Evolutionary conservation across 2,329 filamentous ascomycete species (phyloP).

Genomic region (Stachybotrys chlorohalonatus): DNA sequence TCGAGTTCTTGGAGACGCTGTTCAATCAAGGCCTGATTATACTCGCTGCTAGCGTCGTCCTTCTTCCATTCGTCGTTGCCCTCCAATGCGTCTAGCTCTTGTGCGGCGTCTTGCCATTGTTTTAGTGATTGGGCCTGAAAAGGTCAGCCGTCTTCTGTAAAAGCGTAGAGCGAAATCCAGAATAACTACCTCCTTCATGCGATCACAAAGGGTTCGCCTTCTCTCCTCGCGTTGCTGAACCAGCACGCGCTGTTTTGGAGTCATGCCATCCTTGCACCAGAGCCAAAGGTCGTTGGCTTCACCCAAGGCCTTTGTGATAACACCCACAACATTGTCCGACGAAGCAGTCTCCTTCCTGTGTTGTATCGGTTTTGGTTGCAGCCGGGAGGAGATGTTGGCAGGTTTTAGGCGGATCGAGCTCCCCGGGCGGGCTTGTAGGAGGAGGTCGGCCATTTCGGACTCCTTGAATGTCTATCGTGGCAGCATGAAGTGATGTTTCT

Average conservation of each 20-base stretch:
- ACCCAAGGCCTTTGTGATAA: conserved; percentile 23
- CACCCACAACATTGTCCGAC: conserved; percentile 8
- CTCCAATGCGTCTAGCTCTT: conserved; percentile 70
- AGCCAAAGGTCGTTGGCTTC: conserved; percentile 31
- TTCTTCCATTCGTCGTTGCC: conserved; percentile 76
- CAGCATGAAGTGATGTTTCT: not conserved
- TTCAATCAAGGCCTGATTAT: conserved; percentile 61
- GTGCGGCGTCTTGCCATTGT: conserved; percentile 69
- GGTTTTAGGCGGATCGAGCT: not conserved
- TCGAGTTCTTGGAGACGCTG: conserved; percentile 65
- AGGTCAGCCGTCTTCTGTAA: conserved; percentile 2
- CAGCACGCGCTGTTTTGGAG: conserved; percentile 38
- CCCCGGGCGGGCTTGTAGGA: not conserved
- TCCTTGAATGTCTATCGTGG: not conserved
- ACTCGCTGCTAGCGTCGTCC: conserved; percentile 53
- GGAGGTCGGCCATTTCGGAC: not conserved
- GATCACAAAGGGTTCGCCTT: conserved; percentile 52
- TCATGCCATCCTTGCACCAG: conserved; percentile 45
- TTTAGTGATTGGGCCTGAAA: conserved; percentile 54
- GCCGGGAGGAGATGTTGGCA: not conserved
- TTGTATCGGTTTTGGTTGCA: conserved; percentile 3
- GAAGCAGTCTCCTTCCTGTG: conserved; percentile 1
- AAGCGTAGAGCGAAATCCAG: not conserved
- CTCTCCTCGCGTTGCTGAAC: conserved; percentile 42
- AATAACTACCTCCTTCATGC: conserved; percentile 53